phyloP scores from a whole-genome alignment of 805 yeast species.

The Pichia manshurica region DNA sequence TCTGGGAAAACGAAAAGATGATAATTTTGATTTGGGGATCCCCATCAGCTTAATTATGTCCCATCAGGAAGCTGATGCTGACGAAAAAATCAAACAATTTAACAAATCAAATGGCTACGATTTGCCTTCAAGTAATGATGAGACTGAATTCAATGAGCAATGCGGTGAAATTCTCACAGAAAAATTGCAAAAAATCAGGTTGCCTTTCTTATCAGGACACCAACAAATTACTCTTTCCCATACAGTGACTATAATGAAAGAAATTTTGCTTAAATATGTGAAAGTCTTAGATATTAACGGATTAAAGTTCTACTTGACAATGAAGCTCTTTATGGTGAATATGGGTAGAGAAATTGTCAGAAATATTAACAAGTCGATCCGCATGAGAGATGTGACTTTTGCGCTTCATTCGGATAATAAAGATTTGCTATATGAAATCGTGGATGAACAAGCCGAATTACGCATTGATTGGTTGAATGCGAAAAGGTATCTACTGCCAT shows the following conservation, averaged over 20 bases:
- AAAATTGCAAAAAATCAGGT: constrained; percentile 53
- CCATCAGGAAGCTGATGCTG: background rate
- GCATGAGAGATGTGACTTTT: constrained; percentile 82
- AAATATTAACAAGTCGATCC: constrained; percentile 33
- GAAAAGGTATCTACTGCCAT: constrained; percentile 56
- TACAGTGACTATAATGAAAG: constrained; percentile 57
- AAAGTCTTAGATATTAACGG: constrained; percentile 59
- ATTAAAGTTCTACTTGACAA: constrained; percentile 62
- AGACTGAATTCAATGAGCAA: constrained; percentile 16
- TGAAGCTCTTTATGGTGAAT: constrained; percentile 52
- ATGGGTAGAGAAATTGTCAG: constrained; percentile 26
- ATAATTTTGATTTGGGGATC: constrained; percentile 26
- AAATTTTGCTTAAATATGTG: constrained; percentile 42
- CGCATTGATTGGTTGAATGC: constrained; percentile 55
- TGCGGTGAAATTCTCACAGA: constrained; percentile 48
- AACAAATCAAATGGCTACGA: constrained; percentile 21
- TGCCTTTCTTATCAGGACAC: constrained; percentile 83
- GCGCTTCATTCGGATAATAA: constrained; percentile 80
- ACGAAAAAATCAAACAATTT: constrained; percentile 1
- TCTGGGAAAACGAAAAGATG: constrained; percentile 22
- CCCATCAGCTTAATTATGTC: constrained; percentile 1
- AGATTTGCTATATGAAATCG: constrained; percentile 51
- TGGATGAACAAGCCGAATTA: constrained; percentile 33
- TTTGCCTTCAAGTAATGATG: constrained; percentile 13
- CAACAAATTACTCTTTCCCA: constrained; percentile 80